phyloP scores from a whole-genome alignment of 345 rosid genomes.

The Eutrema japonicum region DNA sequence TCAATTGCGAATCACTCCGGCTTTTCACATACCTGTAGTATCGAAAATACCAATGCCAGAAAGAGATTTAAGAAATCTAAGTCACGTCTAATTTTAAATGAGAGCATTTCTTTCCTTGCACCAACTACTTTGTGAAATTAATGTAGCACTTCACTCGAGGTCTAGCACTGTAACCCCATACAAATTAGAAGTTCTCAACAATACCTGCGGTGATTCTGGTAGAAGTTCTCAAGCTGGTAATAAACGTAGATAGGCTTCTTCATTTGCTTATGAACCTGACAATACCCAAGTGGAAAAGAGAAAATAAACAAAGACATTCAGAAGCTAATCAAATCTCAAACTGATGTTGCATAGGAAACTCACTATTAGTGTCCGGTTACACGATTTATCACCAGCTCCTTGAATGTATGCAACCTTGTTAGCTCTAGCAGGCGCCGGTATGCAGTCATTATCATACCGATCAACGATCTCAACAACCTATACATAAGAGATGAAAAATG shows the following conservation, averaged over 20 bases:
- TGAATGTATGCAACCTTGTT: constrained; percentile 72
- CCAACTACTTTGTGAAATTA: constrained; percentile 1
- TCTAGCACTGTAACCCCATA: not conserved
- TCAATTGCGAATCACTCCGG: constrained; percentile 78
- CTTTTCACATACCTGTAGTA: constrained; percentile 86
- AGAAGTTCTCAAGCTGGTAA: constrained; percentile 96
- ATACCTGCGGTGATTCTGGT: constrained; percentile 98
- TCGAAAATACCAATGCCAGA: constrained; percentile 8
- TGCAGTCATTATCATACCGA: constrained; percentile 71
- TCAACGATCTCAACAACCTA: constrained; percentile 91
- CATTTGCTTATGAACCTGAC: constrained; percentile 80
- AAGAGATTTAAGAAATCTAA: constrained; percentile 6
- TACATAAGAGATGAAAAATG: not conserved
- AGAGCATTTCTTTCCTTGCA: constrained; percentile 4
- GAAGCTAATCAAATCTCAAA: constrained; percentile 23
- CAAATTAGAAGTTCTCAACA: not conserved
- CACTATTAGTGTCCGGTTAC: constrained; percentile 57
- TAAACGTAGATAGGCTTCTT: constrained; percentile 86
- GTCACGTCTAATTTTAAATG: not conserved
- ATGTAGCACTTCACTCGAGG: not conserved
- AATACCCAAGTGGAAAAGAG: constrained; percentile 22
- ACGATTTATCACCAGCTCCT: constrained; percentile 50
- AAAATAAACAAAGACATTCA: constrained; percentile 30
- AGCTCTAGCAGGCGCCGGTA: constrained; percentile 51
- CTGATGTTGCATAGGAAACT: constrained; percentile 37